Evolutionary conservation across 108 stramenopile genomes (phyloP).

Genomic region (Conticribra weissflogii): DNA sequence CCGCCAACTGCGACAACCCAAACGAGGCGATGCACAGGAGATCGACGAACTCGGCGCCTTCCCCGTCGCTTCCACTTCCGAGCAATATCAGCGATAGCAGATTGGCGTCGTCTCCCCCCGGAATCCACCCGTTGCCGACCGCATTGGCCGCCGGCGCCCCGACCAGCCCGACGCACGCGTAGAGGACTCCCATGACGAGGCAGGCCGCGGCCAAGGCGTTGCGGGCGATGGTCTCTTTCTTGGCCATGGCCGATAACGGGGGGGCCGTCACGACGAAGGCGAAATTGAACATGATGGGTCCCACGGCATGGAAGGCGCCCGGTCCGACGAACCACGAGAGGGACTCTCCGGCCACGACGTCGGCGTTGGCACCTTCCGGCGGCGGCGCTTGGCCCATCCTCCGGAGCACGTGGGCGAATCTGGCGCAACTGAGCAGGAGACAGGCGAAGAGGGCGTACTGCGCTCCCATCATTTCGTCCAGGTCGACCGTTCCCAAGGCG

Average conservation of each 20-base stretch:
- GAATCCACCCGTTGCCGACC: constrained; percentile 30
- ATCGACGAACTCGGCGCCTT: constrained; percentile 22
- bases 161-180: constrained; percentile 20
- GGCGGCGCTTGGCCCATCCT: too few relatives aligned
- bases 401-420: constrained; percentile 26
- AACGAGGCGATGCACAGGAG: constrained; percentile 29
- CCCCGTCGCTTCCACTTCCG: constrained; percentile 14
- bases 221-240: constrained; percentile 26
- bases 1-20: constrained; percentile 30
- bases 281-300: constrained; percentile 50
- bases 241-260: constrained; percentile 27
- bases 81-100: constrained; percentile 33
- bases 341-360: too few relatives aligned
- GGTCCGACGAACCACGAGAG: constrained; percentile 33
- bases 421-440: constrained; percentile 17
- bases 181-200: constrained; percentile 36
- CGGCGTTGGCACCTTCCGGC: too few relatives aligned
- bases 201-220: constrained; percentile 38
- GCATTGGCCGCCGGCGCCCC: constrained; percentile 40
- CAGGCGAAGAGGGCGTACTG: constrained; percentile 42
- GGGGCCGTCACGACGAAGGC: constrained; percentile 36
- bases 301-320: constrained; percentile 26
- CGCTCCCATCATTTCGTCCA: constrained; percentile 45
- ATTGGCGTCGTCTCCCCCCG: constrained; percentile 39
- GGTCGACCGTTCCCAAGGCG: constrained; percentile 31